Conservation (phyloP, 148 eudicot species). For the Mesembryanthemum crystallinum region DNA sequence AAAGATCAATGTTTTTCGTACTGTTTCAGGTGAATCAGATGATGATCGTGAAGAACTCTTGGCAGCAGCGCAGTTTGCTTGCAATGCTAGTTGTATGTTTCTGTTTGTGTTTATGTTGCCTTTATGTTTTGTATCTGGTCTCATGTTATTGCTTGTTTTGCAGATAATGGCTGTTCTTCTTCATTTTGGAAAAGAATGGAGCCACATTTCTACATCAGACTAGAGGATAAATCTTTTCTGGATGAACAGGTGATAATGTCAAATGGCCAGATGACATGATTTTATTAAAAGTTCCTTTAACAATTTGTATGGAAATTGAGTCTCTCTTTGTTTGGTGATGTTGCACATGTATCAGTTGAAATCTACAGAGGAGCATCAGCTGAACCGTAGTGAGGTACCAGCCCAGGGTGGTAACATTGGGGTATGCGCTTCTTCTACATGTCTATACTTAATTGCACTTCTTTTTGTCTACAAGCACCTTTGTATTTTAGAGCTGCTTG, state of each 20-base stretch:
- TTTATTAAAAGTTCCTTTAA: not conserved
- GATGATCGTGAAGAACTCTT: slow-evolving; percentile 84
- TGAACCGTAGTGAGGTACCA: slow-evolving; percentile 33
- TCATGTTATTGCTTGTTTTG: slow-evolving; percentile 18
- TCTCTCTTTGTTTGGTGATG: slow-evolving; percentile 18
- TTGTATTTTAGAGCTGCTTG: not conserved
- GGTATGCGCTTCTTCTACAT: slow-evolving; percentile 24
- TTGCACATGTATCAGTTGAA: slow-evolving; percentile 44
- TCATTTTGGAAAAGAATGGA: slow-evolving; percentile 83
- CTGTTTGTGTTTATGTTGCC: slow-evolving; percentile 16
- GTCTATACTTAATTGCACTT: not conserved
- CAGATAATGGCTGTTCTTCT: slow-evolving; percentile 71
- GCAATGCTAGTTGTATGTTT: slow-evolving; percentile 61
- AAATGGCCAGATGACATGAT: not conserved
- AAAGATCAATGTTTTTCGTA: not conserved
- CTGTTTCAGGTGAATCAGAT: slow-evolving; percentile 71
- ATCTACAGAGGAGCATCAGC: slow-evolving; percentile 43
- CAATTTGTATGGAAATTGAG: slow-evolving; percentile 4
- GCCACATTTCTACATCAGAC: slow-evolving; percentile 48
- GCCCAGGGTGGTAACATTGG: slow-evolving; percentile 22
- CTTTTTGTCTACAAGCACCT: too few species aligned
- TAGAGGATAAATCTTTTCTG: slow-evolving; percentile 51
- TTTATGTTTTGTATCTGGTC: slow-evolving; percentile 10
- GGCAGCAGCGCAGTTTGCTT: slow-evolving; percentile 67
- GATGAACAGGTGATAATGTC: slow-evolving; percentile 61